phyloP scores from a whole-genome alignment of 257 asterid species.

The Eustoma russellianum region DNA sequence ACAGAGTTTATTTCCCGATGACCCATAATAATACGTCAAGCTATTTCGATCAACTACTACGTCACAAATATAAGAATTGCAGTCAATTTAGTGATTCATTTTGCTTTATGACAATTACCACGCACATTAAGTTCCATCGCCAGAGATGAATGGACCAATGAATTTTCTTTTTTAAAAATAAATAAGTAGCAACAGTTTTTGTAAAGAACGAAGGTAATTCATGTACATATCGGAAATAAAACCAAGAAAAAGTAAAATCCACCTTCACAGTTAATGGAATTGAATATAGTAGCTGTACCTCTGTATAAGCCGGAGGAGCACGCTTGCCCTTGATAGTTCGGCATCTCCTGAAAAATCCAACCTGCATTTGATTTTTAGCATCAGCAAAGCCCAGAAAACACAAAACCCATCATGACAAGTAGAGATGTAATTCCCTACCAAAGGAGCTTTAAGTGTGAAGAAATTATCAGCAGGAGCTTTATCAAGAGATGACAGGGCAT shows the following conservation, averaged over 20 bases:
- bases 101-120: too few species aligned
- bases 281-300: slow-evolving; percentile 31
- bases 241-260: background rate
- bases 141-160: too few species aligned
- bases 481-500: slow-evolving; percentile 33
- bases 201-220: background rate
- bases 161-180: too few species aligned
- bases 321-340: slow-evolving; percentile 79
- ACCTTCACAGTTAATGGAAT: too few species aligned
- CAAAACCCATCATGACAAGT: background rate
- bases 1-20: too few species aligned
- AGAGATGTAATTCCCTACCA: slow-evolving; percentile 31
- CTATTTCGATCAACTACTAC: too few species aligned
- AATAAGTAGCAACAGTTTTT: background rate
- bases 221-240: background rate
- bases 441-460: slow-evolving; percentile 68
- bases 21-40: too few species aligned
- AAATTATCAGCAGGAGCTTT: slow-evolving; percentile 73
- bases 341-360: slow-evolving; percentile 77
- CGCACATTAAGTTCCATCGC: too few species aligned
- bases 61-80: too few species aligned
- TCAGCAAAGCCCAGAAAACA: slow-evolving; percentile 3
- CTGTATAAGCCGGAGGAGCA: slow-evolving; percentile 77
- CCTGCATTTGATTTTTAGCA: slow-evolving; percentile 41
- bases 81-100: too few species aligned